Percentiles rank a stretch among this genome's conserved stretches.
phyloP scores from a whole-genome alignment of 2,329 filamentous ascomycete species.

The Aspergillus chevalieri region DNA sequence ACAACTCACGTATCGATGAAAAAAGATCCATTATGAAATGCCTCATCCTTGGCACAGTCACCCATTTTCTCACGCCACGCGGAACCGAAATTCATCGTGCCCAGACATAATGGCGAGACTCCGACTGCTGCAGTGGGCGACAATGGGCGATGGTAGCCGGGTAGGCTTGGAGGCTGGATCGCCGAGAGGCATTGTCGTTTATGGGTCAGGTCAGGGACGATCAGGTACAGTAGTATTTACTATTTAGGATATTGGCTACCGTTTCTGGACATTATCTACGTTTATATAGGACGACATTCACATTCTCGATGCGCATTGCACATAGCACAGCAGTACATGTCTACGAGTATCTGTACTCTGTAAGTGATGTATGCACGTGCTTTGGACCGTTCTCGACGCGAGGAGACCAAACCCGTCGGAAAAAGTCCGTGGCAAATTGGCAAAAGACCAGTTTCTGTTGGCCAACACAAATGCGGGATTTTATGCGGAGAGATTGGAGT shows the following conservation, averaged over 20 bases:
- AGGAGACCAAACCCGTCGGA: no score
- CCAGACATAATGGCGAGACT: constrained; percentile 26
- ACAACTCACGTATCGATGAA: constrained; percentile 46
- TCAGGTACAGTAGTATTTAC: no score
- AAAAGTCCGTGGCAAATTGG: no score
- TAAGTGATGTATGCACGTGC: no score
- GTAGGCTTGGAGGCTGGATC: not conserved
- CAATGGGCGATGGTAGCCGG: constrained; percentile 20
- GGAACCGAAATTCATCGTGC: constrained; percentile 28
- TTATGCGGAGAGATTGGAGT: not conserved
- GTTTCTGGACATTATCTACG: no score
- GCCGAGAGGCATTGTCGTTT: not conserved
- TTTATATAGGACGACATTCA: no score
- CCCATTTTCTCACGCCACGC: constrained; percentile 10
- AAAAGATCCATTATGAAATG: constrained; percentile 45
- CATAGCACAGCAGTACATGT: no score
- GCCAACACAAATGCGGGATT: not conserved
- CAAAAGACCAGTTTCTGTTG: not conserved
- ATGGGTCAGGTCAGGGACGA: no score
- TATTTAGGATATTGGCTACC: no score
- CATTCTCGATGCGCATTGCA: no score
- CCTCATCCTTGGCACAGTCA: constrained; percentile 39
- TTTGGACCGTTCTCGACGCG: no score
- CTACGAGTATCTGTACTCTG: no score
- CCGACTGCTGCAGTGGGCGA: constrained; percentile 22